Percentiles rank a stretch among this genome's conserved stretches.
phyloP scores from a whole-genome alignment of 257 asterid genomes.

The Solanum microdontum region DNA sequence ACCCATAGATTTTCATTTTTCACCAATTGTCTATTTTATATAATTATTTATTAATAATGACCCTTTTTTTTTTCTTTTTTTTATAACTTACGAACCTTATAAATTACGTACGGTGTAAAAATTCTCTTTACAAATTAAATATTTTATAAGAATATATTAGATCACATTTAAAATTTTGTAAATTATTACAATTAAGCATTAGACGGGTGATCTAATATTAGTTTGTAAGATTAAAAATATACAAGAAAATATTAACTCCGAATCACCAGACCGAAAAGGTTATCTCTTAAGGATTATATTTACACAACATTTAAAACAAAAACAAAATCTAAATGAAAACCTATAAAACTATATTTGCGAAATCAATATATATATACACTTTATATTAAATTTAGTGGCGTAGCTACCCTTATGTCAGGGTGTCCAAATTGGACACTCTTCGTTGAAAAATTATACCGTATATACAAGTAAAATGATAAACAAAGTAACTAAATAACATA shows the following conservation, averaged over 20 bases:
- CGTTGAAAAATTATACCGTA: too few relatives aligned
- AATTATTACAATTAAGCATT: too few relatives aligned
- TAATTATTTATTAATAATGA: neutral
- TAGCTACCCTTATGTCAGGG: too few relatives aligned
- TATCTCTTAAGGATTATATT: neutral
- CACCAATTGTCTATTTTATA: neutral
- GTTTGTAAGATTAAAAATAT: neutral
- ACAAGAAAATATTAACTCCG: neutral
- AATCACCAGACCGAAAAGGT: neutral
- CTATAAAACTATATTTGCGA: neutral
- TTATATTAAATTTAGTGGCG: too few relatives aligned
- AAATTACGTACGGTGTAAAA: too few relatives aligned
- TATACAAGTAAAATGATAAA: too few relatives aligned
- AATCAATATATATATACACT: neutral
- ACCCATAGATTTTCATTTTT: neutral
- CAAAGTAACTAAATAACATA: too few relatives aligned
- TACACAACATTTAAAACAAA: neutral
- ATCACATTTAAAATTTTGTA: neutral
- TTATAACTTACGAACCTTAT: neutral
- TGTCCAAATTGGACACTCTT: too few relatives aligned
- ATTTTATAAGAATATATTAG: too few relatives aligned
- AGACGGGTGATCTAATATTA: neutral
- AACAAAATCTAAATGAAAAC: too few relatives aligned
- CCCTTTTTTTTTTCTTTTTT: too few relatives aligned
- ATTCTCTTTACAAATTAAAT: too few relatives aligned